phyloP scores from a whole-genome alignment of 1,284 basidiomycete genomes.

The Peniophora sp. region DNA sequence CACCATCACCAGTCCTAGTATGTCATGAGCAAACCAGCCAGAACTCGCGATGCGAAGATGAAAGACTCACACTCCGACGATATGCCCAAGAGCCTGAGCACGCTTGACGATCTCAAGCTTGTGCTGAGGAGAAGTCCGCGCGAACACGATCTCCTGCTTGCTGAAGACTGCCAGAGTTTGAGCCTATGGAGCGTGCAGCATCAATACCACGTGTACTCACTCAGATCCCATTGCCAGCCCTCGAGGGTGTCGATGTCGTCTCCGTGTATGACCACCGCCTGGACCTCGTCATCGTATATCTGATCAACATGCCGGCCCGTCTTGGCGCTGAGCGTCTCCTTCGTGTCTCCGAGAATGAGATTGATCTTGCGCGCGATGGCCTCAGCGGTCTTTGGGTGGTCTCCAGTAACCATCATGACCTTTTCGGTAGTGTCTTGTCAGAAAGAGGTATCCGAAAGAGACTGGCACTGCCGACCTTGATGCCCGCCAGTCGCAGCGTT shows the following conservation, averaged over 20 bases:
- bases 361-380: slow-evolving; percentile 67
- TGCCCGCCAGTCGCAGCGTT: slow-evolving; percentile 56
- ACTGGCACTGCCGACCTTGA: slow-evolving; percentile 70
- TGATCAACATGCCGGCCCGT: slow-evolving; percentile 47
- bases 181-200: background rate
- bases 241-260: slow-evolving; percentile 55
- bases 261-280: slow-evolving; percentile 58
- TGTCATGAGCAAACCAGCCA: background rate
- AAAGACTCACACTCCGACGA: slow-evolving; percentile 55
- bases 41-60: background rate
- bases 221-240: slow-evolving; percentile 66
- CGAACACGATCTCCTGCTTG: slow-evolving; percentile 65
- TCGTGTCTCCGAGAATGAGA: slow-evolving; percentile 53
- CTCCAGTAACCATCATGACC: slow-evolving; percentile 27
- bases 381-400: slow-evolving; percentile 63
- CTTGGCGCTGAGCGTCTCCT: slow-evolving; percentile 47
- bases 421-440: background rate
- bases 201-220: slow-evolving; percentile 27
- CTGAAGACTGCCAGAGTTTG: slow-evolving; percentile 38
- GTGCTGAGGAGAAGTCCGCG: slow-evolving; percentile 63
- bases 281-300: slow-evolving; percentile 60
- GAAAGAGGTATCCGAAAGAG: slow-evolving; percentile 1
- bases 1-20: slow-evolving; percentile 50
- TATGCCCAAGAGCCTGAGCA: slow-evolving; percentile 46
- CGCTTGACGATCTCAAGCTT: slow-evolving; percentile 59